Conservation (phyloP, 306 rosid genomes). For the Dalbergia cultrata region DNA sequence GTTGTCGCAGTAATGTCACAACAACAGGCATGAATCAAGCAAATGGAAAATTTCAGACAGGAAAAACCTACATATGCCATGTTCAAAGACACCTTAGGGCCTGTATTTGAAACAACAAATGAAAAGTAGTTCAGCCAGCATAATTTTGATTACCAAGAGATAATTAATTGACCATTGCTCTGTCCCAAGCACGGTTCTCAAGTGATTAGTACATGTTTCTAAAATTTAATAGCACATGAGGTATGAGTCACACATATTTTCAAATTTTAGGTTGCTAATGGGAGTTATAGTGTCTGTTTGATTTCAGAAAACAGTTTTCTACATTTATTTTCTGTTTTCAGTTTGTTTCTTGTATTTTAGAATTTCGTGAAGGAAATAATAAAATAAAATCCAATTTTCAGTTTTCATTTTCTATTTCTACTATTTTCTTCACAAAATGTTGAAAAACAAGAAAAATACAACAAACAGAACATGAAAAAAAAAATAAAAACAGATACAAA, state of each 20-base stretch:
- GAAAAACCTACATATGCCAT: slow-evolving; percentile 28
- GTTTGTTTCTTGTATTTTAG: too few relatives aligned
- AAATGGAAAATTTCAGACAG: slow-evolving; percentile 20
- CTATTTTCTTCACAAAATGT: too few relatives aligned
- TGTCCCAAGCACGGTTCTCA: neutral
- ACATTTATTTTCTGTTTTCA: too few relatives aligned
- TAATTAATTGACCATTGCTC: neutral
- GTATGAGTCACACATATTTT: neutral
- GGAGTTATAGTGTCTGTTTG: neutral
- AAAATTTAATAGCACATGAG: slow-evolving; percentile 10
- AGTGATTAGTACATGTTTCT: neutral
- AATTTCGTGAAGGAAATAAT: too few relatives aligned
- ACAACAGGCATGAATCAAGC: slow-evolving; percentile 12
- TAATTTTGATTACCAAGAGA: slow-evolving; percentile 31
- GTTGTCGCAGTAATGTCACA: slow-evolving; percentile 19
- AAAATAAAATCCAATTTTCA: too few relatives aligned
- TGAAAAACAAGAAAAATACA: too few relatives aligned
- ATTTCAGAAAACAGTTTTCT: too few relatives aligned
- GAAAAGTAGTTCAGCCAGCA: slow-evolving; percentile 28
- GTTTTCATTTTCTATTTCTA: too few relatives aligned
- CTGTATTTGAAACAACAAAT: slow-evolving; percentile 24
- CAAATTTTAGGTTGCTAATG: slow-evolving; percentile 27
- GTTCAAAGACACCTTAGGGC: slow-evolving; percentile 32
- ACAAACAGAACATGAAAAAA: too few relatives aligned
- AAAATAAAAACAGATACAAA: too few relatives aligned